Evolutionary conservation across 768 basidiomycete species (phyloP).

Genomic region (Panaeolus papilionaceus): DNA sequence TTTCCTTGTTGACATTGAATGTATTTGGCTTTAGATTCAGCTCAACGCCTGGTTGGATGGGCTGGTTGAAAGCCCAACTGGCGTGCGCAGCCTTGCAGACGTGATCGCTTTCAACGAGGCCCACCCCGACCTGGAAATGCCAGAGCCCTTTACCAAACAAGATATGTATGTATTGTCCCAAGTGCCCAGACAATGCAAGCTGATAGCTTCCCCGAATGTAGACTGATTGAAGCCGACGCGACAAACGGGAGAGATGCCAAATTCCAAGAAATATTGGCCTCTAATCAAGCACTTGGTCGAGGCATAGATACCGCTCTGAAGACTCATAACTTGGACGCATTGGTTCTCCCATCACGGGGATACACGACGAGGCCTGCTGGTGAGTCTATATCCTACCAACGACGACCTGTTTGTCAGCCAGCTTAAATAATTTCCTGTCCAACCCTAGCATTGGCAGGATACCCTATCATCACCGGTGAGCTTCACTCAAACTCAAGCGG

Average conservation of each 20-base stretch:
- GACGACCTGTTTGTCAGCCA: no score
- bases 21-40: neutral
- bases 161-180: conserved; percentile 8
- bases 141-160: neutral
- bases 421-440: conserved; percentile 1
- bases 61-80: neutral
- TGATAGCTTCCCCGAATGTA: neutral
- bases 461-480: conserved; percentile 68
- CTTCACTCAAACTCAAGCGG: neutral
- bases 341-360: conserved; percentile 53
- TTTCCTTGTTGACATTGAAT: neutral
- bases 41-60: conserved; percentile 6
- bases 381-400: conserved; percentile 19
- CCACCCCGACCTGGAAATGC: conserved; percentile 15
- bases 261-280: neutral
- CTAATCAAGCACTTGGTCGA: conserved; percentile 20
- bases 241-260: neutral
- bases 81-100: conserved; percentile 7
- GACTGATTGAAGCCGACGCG: conserved; percentile 8
- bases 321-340: conserved; percentile 52
- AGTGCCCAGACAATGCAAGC: neutral
- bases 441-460: conserved; percentile 60
- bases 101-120: conserved; percentile 9
- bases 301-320: conserved; percentile 62
- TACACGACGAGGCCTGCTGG: conserved; percentile 47